Evolutionary conservation across 1,284 basidiomycete species (phyloP), one percentile per base, ranked within the genome.

Genomic region (Nidula niveotomentosa): DNA sequence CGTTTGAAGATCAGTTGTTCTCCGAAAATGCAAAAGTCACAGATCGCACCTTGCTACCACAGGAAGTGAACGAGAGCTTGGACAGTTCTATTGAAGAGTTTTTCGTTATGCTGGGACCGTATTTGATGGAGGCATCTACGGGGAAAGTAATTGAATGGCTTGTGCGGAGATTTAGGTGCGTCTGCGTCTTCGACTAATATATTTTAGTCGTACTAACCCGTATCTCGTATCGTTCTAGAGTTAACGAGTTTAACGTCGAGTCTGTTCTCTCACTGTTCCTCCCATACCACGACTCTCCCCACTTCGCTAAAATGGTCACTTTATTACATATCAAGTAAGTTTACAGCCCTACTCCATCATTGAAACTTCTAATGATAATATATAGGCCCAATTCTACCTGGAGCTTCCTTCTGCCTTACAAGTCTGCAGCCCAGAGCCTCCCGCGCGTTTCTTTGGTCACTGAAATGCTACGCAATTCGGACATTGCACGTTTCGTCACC

Each of bases 111-210:
- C 75, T 99, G 2, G 92, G 93, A 1, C 88, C 86, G 13, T 91
- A 90, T 76, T 72, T 99, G 37, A 79, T 94, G 69, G 89, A 95
- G 53, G 80, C 86, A 53, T 90, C 93, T 1, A 84, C 93, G 0
- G 89, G 88, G 41, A 95, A 92, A 70, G 85, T 93, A n/a, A 68
- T 99, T 36, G 96, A 99, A 69, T 99, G 96, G 96, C 83, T 99
- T 23, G 93, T 99, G 3, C 78, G 94, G 60, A 79, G 95, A 54
- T 98, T 98, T 73, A 86, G 94, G 94, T 93, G 62, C 55, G 85
- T 8, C 39, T 30, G 30, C 30, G 4, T 30, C 30, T 30, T 30
- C 30, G 30, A 5, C 4, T 30, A 30, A 30, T 30, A 30, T 30
- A 5, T 30, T 3, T 2, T 30, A 30, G 30, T 5, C 30, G 30